Evolutionary conservation across 208 protist species (phyloP).

Genomic region (Perkinsela sp.): DNA sequence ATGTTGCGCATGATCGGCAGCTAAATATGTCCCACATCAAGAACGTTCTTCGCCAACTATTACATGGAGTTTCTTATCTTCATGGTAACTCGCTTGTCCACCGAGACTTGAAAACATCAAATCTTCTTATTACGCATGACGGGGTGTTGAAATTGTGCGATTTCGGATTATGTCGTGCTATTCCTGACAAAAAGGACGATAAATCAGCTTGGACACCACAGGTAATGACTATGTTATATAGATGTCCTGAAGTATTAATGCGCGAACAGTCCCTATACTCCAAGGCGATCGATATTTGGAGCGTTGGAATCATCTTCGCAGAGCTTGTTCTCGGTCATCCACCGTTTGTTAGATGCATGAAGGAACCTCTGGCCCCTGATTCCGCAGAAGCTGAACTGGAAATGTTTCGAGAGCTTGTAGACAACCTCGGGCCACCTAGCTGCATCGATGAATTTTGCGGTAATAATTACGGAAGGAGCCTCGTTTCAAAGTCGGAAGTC

Average conservation of each 20-base stretch:
- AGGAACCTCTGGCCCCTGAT: neutral
- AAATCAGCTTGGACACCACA: neutral
- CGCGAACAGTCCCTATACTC: conserved; percentile 50
- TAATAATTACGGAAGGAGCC: neutral
- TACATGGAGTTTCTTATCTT: conserved; percentile 48
- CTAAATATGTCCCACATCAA: conserved; percentile 1
- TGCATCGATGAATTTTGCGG: neutral
- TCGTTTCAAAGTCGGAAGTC: neutral
- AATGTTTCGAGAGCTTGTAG: neutral
- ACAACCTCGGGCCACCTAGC: neutral
- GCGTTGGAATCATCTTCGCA: conserved; percentile 84
- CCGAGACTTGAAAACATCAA: conserved; percentile 57
- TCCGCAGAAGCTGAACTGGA: neutral
- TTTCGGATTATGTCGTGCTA: conserved; percentile 14
- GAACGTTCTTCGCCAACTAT: conserved; percentile 16
- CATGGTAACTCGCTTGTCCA: conserved; percentile 58
- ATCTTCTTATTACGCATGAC: conserved; percentile 60
- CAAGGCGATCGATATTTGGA: conserved; percentile 82
- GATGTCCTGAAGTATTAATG: conserved; percentile 1
- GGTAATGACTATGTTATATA: conserved; percentile 1
- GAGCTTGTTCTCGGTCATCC: conserved; percentile 88
- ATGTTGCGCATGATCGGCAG: neutral
- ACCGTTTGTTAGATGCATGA: conserved; percentile 29
- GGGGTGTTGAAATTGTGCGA: conserved; percentile 52
- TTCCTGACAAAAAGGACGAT: neutral